Evolutionary conservation across 1,284 basidiomycete species (phyloP).

Genomic region (Cutaneotrichosporon mucoides): DNA sequence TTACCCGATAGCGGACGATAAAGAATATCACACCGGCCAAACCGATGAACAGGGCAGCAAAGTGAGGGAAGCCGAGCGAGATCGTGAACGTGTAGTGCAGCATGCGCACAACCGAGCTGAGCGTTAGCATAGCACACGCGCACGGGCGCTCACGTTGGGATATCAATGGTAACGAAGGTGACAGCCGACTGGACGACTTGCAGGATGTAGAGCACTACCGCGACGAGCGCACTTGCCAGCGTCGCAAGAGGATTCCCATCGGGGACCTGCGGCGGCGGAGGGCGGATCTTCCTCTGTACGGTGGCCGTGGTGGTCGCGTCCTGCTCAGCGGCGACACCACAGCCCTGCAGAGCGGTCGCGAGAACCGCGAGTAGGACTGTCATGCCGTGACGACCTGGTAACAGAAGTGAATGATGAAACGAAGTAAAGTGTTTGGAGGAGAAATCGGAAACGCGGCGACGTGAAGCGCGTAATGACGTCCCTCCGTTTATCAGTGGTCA

Average conservation of each 20-base stretch:
- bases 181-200: conserved; percentile 68
- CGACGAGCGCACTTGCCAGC: conserved; percentile 75
- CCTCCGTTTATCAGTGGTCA: no score
- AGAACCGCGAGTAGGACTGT: background rate
- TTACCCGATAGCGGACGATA: conserved; percentile 74
- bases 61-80: conserved; percentile 82
- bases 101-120: conserved; percentile 53
- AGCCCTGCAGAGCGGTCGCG: background rate
- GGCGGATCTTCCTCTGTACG: conserved; percentile 5
- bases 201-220: conserved; percentile 74
- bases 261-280: conserved; percentile 4
- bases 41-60: conserved; percentile 67
- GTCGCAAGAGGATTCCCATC: conserved; percentile 61
- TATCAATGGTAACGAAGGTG: conserved; percentile 70
- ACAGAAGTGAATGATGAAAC: background rate
- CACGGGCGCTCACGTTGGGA: conserved; percentile 57
- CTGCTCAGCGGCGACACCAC: background rate
- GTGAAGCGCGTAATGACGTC: no score
- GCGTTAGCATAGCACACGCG: conserved; percentile 47
- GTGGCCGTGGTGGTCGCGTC: background rate
- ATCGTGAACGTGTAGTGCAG: conserved; percentile 85
- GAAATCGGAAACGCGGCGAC: no score
- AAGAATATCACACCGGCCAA: conserved; percentile 69
- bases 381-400: conserved; percentile 1
- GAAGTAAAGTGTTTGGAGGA: no score